Evolutionary conservation across 2,329 filamentous ascomycete species (phyloP).

Genomic region (Rhynchosporium agropyri): DNA sequence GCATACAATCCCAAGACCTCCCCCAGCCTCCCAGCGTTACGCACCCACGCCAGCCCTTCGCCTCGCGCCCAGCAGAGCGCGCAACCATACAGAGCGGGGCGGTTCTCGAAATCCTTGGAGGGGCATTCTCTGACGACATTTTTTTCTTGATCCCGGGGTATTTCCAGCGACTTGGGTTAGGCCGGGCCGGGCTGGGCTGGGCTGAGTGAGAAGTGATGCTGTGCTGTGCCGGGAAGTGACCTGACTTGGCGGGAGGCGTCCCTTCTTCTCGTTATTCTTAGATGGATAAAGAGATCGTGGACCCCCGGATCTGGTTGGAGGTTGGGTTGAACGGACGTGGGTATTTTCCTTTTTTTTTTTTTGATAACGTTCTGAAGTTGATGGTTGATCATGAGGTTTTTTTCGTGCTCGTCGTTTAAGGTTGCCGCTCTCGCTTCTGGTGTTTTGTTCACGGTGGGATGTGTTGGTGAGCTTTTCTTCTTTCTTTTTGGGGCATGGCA

Average conservation of each 20-base stretch:
- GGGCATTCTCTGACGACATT: slow-evolving; percentile 12
- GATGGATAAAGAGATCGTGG: too few species aligned
- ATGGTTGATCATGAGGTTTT: slow-evolving; percentile 7
- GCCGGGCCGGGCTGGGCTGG: not conserved
- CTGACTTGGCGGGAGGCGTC: not conserved
- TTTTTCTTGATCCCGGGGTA: not conserved
- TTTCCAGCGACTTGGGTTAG: slow-evolving; percentile 1
- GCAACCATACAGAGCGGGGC: slow-evolving; percentile 7
- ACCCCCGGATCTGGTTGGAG: too few species aligned
- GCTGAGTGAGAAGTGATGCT: not conserved
- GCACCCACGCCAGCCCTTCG: slow-evolving; percentile 6
- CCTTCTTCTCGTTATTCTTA: too few species aligned
- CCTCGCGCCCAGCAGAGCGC: not conserved
- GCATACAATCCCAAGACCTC: not conserved
- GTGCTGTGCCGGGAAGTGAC: not conserved
- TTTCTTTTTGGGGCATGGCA: not conserved
- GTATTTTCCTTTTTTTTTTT: too few species aligned
- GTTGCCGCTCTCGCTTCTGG: not conserved
- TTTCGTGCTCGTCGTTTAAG: slow-evolving; percentile 5
- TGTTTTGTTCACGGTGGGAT: not conserved
- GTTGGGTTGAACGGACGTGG: too few species aligned
- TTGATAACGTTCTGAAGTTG: too few species aligned
- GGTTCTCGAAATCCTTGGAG: not conserved
- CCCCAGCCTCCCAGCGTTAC: slow-evolving; percentile 15
- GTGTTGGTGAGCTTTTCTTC: not conserved